Evolutionary conservation across 768 basidiomycete genomes (phyloP), one percentile per base, ranked within the genome.

Genomic region (Suillus sp.): DNA sequence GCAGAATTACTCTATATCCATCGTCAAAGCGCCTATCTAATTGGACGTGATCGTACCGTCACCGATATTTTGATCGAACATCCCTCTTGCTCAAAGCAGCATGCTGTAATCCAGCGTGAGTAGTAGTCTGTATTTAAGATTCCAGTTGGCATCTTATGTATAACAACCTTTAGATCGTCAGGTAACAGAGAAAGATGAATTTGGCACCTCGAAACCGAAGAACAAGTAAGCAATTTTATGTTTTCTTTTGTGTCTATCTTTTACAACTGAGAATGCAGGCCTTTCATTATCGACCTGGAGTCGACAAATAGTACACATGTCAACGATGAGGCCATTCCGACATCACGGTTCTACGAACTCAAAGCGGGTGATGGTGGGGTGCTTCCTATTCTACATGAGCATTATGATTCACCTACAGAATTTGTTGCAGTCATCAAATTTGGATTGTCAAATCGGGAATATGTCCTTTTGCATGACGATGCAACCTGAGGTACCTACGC

Each of bases 31-130:
- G 93, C 93, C 64, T 99, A 99, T 74, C 84, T 99, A 8, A 82
- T 97, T 62, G 97, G 97, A 2, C 81, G 97, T 68, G 97, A 99
- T 71, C 86, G 86, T 32, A 80, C 91, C 25, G 94, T 97, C 34
- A 84, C 90, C 66, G 91, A 92, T 68, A 94, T 99, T 66, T 83
- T 91, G 18, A 79, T 98, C 47, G 95, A 97, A 64, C 97, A 99
- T 72, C 96, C 96, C 2, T 99, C 96, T 7, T 95, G 94, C 67
- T 99, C 97, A 0, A 99, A 99, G 72, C 97, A 99, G 72, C 97
- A 99, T 72, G 95, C 97, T 18, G 97, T 89, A 3, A 91, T 99
- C 37, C 97, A 99, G 78, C 95, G 91, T 91, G 71, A 32, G 88
- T 74, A 34, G 54, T 57, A n/a, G 20, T 60, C 14, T 47, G 61